A percentile compares a stretch with the other conserved stretches of the same genome.
phyloP scores from a whole-genome alignment of 1,284 basidiomycete species.

The Heterobasidion occidentale region DNA sequence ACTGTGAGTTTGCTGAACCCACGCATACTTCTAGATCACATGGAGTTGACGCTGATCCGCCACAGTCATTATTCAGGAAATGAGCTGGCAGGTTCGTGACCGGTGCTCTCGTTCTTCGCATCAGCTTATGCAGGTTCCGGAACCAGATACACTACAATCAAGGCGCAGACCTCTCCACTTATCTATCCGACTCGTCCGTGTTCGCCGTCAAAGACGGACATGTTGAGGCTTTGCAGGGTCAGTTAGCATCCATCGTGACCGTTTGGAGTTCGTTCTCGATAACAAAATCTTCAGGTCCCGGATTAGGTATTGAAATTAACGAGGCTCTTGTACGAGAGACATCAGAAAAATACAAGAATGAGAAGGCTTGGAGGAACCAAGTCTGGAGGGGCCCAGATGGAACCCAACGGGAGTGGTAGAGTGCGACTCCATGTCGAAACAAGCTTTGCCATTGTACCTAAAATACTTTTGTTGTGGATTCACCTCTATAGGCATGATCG shows the following conservation, averaged over 20 bases:
- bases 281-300: conserved; percentile 34
- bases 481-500: too few species aligned
- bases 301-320: conserved; percentile 65
- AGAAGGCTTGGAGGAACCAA: conserved; percentile 52
- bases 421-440: not conserved
- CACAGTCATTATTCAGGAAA: conserved; percentile 57
- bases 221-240: conserved; percentile 45
- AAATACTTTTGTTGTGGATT: too few species aligned
- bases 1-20: conserved; percentile 32
- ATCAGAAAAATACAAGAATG: conserved; percentile 25
- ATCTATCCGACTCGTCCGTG: conserved; percentile 47
- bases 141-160: conserved; percentile 68
- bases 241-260: conserved; percentile 4
- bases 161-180: conserved; percentile 64
- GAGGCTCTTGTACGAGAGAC: conserved; percentile 54
- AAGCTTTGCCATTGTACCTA: too few species aligned
- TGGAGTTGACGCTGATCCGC: not conserved
- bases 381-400: conserved; percentile 53
- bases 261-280: not conserved
- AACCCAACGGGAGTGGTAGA: conserved; percentile 45
- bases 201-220: conserved; percentile 58
- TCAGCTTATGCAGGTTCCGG: not conserved
- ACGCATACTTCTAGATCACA: not conserved
- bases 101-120: not conserved
- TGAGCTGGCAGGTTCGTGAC: conserved; percentile 49